Evolutionary conservation across 164 flowering plant species (phyloP), one percentile per base, ranked within the genome.

Genomic region (Macadamia integrifolia): DNA sequence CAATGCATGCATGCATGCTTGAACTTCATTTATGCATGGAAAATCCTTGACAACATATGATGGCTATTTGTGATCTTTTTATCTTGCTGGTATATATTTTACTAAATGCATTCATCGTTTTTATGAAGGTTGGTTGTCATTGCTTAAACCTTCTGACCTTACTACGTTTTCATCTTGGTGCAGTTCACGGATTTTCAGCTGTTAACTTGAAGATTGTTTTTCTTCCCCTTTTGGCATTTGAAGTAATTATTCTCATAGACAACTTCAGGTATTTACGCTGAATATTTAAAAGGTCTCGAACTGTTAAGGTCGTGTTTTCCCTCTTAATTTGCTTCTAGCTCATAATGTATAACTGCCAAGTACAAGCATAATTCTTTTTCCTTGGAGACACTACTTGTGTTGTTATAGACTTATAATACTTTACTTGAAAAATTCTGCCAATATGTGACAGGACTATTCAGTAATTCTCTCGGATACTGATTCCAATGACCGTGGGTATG

Each of bases 161-260:
- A 9, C 6, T 55, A 55, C 49, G 13, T 60, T 69, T 13, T 43
- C 60, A 10, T 62, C 68, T 68, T 31, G 62, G 62, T 60, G 49
- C 84, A 85, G 86, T 66, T 60, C 46, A 66, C 60, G 72, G 76
- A 43, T 70, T 66, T 58, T 75, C 87, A 65, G 86, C 84, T 69
- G 84, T 91, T 40, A 88, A 75, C 81, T 84, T 93, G 87, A 93
- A 89, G 89, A 83, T 89, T 69, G 95, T 85, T 76, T 90, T 93
- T 78, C 85, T 93, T 63, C 98, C 98, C 30, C 71, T 91, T 76
- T 76, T 91, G 80, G 84, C 85, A 57, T 83, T 93, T 71, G 95
- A 93, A 82, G 74, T 82, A 64, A 75, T 77, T 44, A 82, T 91
- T 72, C 83, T 93, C 50, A 71, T 88, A 59, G 98, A 93, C 82